Evolutionary conservation across 2,329 filamentous ascomycete species (phyloP), one percentile per base, ranked within the genome.

Genomic region (Penicillium brevicompactum): DNA sequence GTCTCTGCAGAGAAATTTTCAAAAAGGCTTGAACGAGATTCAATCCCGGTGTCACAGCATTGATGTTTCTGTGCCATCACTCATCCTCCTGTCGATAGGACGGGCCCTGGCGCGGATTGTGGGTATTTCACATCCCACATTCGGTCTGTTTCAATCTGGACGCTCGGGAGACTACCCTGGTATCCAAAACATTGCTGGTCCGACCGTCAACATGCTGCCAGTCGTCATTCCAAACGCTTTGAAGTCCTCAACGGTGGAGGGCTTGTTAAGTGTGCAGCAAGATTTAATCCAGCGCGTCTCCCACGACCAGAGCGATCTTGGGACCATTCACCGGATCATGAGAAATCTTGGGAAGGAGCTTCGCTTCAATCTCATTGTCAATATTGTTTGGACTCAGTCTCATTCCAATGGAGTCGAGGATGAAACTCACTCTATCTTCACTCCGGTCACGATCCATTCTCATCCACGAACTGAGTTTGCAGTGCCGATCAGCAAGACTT

Each of bases 131-230:
- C 49, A 52, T 21, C 49, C 49, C 27, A 46, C n/a, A 9, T 30
- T 52, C n/a, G 49, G 49, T n/a, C 32, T 52, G 31, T 52, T 52
- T 32, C 49, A 52, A 41, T 24, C 43, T 38, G 43, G 49, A 6
- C 49, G 49, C 22, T 52, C 49, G n/a, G 31, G 45, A 38, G 42
- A 52, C 4, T 52, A 52, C n/a, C 49, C 34, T 13, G 13, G 7
- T 6, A 46, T 52, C 4, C 30, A 52, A 8, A 2, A 30, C 4
- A 13, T 52, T 5, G 42, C 21, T 4, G 49, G 49, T 5, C 49
- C 49, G 10, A 46, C 43, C 10, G 32, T 52, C 16, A 52, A 52
- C 13, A 38, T 52, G 32, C 42, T 52, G 5, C 49, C 43, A 16
- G 13, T 52, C 1, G 49, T 52, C 3, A 22, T 52, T 6, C 42